Base-by-base conservation (phyloP, 1,139 yeast genomes). In the Suhomyces atakaporum region DNA sequence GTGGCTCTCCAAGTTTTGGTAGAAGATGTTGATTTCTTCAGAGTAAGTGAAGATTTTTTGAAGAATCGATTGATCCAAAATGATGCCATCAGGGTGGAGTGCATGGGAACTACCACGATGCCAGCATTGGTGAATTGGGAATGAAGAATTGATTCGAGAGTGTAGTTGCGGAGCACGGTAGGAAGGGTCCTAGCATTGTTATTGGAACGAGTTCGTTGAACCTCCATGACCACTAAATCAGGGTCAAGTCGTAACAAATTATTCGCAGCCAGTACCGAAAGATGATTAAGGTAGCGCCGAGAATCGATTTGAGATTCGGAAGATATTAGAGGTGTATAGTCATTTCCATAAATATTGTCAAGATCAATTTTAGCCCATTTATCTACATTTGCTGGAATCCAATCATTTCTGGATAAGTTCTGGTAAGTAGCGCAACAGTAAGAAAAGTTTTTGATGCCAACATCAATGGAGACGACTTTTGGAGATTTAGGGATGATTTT, bases 401-500 rank as follows among this genome's bases (percentile, higher is more conserved):
- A 8, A 18, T 6, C 20, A 7, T 23, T 21, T 11, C 6, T 16
- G 11, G 16, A 19, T 21, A 50, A 39, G 36, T 55, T 42, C 25
- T 50, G 36, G 4, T 40, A 38, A 21, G 39, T 31, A 10, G 58
- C 43, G 32, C 55, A 54, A 47, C 75, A 69, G 43, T 60, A 68
- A 3, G 72, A 59, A 39, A 69, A 66, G 49, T 69, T 68, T 49
- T 68, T 69, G 36, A 69, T 49, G 5, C 75, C 75, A 10, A 69
- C 56, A 43, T 69, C 75, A 9, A 69, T 54, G 9, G 70, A 53
- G 5, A 62, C 42, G 5, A 65, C 39, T 25, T 48, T 46, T 21
- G 41, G 44, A 10, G 41, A n/a, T 10, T 47, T 49, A 23, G 42
- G 46, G 11, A 37, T 25, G n/a, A 29, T 28, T 7, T 18, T 31